phyloP scores from a whole-genome alignment of 768 basidiomycete species.

The Russula vinacea region DNA sequence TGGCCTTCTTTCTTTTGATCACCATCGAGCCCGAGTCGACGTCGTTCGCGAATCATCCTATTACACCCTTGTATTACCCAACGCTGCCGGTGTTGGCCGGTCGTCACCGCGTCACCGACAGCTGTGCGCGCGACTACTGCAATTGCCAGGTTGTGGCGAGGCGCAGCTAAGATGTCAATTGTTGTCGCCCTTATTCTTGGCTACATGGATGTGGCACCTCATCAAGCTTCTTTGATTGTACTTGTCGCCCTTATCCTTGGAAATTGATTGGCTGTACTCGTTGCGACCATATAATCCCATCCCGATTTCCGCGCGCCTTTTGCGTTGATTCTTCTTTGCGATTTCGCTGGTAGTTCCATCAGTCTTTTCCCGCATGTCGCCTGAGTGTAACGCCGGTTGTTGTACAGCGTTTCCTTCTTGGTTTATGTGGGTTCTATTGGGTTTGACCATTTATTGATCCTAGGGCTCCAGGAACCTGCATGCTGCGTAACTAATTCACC shows the following conservation, averaged over 20 bases:
- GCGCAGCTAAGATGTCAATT: no score
- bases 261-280: not conserved
- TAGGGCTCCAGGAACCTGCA: not conserved
- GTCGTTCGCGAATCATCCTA: no score
- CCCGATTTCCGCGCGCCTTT: not conserved
- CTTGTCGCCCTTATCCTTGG: no score
- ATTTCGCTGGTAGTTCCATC: not conserved
- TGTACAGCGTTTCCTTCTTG: not conserved
- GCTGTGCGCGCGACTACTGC: not conserved
- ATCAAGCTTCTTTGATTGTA: no score
- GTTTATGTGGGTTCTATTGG: not conserved
- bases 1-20: no score
- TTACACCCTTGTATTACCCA: not conserved
- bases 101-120: no score
- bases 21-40: no score
- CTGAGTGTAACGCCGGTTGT: not conserved
- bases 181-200: no score
- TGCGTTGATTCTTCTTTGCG: not conserved
- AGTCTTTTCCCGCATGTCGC: not conserved
- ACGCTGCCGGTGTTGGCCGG: not conserved
- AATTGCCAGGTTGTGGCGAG: constrained; percentile 3
- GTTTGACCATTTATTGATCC: not conserved
- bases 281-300: not conserved
- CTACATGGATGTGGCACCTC: no score
- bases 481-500: not conserved